These are phyloP conservation scores for Baorangia bicolor DNA, from an alignment of 768 basidiomycete species.

Conservation along the genomic window DNA sequence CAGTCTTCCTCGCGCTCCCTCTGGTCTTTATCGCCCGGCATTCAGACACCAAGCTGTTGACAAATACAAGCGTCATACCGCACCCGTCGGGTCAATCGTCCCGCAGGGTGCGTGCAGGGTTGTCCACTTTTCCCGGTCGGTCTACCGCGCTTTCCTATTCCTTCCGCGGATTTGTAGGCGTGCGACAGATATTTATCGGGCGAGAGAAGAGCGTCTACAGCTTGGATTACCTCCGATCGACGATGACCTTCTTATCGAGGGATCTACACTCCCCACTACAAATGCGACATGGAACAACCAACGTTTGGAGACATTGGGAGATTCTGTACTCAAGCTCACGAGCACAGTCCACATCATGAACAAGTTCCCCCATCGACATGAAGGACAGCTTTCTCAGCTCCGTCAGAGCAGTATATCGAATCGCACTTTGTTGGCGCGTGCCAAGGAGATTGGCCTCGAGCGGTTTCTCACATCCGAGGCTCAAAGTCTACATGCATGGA, in stretches of 20 bases:
- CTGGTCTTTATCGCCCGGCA: slow-evolving; percentile 39
- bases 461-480: slow-evolving; percentile 61
- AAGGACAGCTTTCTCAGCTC: slow-evolving; percentile 74
- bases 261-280: slow-evolving; percentile 71
- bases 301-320: slow-evolving; percentile 83
- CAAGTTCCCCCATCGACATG: slow-evolving; percentile 72
- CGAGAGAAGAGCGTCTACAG: slow-evolving; percentile 45
- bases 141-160: slow-evolving; percentile 52
- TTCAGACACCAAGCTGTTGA: slow-evolving; percentile 27
- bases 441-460: slow-evolving; percentile 62
- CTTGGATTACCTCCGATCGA: slow-evolving; percentile 62
- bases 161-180: slow-evolving; percentile 69
- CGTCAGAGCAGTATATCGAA: slow-evolving; percentile 70
- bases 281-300: slow-evolving; percentile 73
- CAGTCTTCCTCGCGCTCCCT: slow-evolving; percentile 41
- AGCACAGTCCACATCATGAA: slow-evolving; percentile 77
- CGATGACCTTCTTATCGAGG: slow-evolving; percentile 62
- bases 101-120: slow-evolving; percentile 51
- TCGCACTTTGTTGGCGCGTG: slow-evolving; percentile 63
- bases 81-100: slow-evolving; percentile 34
- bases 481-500: slow-evolving; percentile 56
- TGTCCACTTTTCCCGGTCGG: slow-evolving; percentile 49
- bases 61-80: slow-evolving; percentile 23
- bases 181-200: slow-evolving; percentile 65
- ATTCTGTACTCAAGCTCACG: slow-evolving; percentile 75